phyloP scores from a whole-genome alignment of 139 green algal genomes.

The Prasinococcaceae sp. region DNA sequence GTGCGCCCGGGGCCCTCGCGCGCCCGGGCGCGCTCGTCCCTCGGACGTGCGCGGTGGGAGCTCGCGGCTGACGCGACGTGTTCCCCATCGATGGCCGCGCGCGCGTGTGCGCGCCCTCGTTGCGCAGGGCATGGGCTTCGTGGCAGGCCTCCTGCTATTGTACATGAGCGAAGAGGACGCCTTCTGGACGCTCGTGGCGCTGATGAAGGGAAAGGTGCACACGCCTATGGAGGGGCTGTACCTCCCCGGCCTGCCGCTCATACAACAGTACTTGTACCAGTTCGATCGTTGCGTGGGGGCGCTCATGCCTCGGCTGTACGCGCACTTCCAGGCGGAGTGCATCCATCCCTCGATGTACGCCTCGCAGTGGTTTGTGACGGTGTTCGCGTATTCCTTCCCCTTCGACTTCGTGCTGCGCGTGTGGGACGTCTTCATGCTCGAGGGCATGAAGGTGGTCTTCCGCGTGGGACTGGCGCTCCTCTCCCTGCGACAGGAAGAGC shows the following conservation, averaged over 20 bases:
- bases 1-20: no score
- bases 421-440: slow-evolving; percentile 49
- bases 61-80: no score
- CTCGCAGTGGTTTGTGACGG: slow-evolving; percentile 78
- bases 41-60: no score
- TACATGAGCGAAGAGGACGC: slow-evolving; percentile 75
- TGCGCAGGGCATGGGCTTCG: slow-evolving; percentile 74
- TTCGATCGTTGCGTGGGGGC: slow-evolving; percentile 35
- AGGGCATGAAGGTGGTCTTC: slow-evolving; percentile 44
- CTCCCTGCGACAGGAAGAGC: slow-evolving; percentile 30
- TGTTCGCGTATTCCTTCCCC: slow-evolving; percentile 69
- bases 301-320: slow-evolving; percentile 30
- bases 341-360: slow-evolving; percentile 46
- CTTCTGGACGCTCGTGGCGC: slow-evolving; percentile 73
- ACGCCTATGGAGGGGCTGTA: slow-evolving; percentile 50
- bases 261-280: slow-evolving; percentile 62
- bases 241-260: slow-evolving; percentile 49
- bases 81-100: no score
- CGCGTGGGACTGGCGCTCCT: slow-evolving; percentile 54
- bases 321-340: slow-evolving; percentile 29
- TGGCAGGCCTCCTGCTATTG: slow-evolving; percentile 68
- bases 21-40: no score
- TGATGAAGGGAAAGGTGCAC: slow-evolving; percentile 44
- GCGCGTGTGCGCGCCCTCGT: no score
- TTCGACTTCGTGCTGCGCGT: slow-evolving; percentile 62